Evolutionary conservation across 768 basidiomycete genomes (phyloP), one percentile per base, ranked within the genome.

Genomic region (Boletus rubroflammeus): DNA sequence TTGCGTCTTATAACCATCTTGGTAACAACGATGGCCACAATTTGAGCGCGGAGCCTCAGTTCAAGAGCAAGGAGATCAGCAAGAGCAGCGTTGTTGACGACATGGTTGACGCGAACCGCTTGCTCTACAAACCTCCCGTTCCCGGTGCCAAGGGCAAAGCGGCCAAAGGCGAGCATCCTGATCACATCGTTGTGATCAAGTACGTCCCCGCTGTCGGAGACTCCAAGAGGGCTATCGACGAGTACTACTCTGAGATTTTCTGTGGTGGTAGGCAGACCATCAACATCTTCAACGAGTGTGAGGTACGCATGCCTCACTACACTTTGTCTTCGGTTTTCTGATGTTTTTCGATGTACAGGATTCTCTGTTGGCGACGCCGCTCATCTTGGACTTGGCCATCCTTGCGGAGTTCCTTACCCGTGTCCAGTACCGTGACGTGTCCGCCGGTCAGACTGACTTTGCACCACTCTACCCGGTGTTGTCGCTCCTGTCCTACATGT

Each of bases 161-260:
- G 9, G 73, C 80, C 62, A 93, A 95, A 74, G 94, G 94, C 64
- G 96, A 99, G 75, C 94, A 98, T 73, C 96, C 96, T 28, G 95
- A 98, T 73, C 96, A 99, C 68, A 81, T 95, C 64, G 87, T 98
- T 50, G 93, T 96, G 52, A 96, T 96, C 82, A 96, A 96, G 79
- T 96, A 96, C 62, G 88, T 98, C 3, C 93, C 93, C 21, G 91
- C 94, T 25, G 94, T 96, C 29, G 95, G 96, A 36, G 97, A 98
- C 76, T 92, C 90, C 53, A 98, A 98, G 84, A 82, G 93, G 53
- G 97, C 95, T n/a, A 93, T 98, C 78, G 97, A 98, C 74, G 95
- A 98, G 78, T 98, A 98, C 75, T 93, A 94, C 73, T 95, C 92
- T 11, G 95, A 98, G 80, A 94, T 98, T 66, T 87, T 95, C 77